phyloP scores from a whole-genome alignment of 2,329 filamentous ascomycete genomes.

The Aspergillus sp. region DNA sequence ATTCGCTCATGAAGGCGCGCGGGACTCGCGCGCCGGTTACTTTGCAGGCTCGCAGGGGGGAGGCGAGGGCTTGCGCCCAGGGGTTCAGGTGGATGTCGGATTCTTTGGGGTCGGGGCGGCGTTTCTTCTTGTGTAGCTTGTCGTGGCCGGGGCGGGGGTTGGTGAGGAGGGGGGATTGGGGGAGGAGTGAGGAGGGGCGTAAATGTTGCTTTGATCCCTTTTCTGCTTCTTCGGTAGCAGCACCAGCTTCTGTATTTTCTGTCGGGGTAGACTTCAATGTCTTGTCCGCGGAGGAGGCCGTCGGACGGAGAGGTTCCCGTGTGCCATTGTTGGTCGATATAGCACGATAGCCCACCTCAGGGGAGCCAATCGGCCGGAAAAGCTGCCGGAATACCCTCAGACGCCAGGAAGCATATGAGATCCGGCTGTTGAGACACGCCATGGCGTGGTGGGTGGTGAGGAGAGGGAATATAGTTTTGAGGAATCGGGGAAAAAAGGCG shows the following conservation, averaged over 20 bases:
- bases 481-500: not conserved
- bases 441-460: slow-evolving; percentile 23
- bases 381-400: slow-evolving; percentile 29
- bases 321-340: slow-evolving; percentile 11
- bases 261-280: not conserved
- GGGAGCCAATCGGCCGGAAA: slow-evolving; percentile 13
- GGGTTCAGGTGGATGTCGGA: slow-evolving; percentile 39
- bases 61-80: slow-evolving; percentile 44
- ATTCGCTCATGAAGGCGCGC: slow-evolving; percentile 36
- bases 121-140: slow-evolving; percentile 31
- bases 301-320: not conserved
- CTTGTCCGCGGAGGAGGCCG: slow-evolving; percentile 7
- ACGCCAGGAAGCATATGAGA: slow-evolving; percentile 38
- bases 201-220: not conserved
- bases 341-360: not conserved
- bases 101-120: slow-evolving; percentile 27
- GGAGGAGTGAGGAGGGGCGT: slow-evolving; percentile 36
- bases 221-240: not conserved
- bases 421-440: slow-evolving; percentile 27
- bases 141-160: slow-evolving; percentile 20
- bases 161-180: slow-evolving; percentile 39
- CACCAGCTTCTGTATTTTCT: not conserved
- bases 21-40: slow-evolving; percentile 39
- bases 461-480: slow-evolving; percentile 10
- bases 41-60: slow-evolving; percentile 38